A percentile compares a stretch with the other conserved stretches of the same genome.
phyloP scores from a whole-genome alignment of 2,329 filamentous ascomycete species.

The Geosmithia putterillii region DNA sequence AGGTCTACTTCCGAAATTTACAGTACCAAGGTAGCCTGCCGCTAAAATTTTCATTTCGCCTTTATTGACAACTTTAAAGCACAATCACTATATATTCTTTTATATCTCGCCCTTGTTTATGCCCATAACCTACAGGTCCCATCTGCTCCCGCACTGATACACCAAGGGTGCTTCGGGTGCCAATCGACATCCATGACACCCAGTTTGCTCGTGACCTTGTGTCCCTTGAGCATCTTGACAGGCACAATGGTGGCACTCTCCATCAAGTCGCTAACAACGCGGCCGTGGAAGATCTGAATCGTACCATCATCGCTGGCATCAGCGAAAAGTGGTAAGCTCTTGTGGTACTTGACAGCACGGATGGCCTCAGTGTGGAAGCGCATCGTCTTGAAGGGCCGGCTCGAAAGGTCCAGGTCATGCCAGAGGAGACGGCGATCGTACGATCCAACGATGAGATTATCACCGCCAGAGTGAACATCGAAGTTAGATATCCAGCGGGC shows the following conservation, averaged over 20 bases:
- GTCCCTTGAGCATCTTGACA: constrained; percentile 83
- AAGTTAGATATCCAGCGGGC: constrained; percentile 89
- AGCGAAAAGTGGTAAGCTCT: constrained; percentile 73
- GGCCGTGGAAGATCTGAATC: constrained; percentile 92
- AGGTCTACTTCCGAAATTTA: neutral
- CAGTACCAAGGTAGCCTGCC: neutral
- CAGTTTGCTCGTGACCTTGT: constrained; percentile 73
- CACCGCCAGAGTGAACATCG: constrained; percentile 83
- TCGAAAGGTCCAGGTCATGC: constrained; percentile 91
- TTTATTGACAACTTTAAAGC: neutral
- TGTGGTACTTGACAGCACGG: constrained; percentile 78
- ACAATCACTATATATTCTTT: neutral
- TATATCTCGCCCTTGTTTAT: constrained; percentile 16
- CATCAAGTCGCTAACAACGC: constrained; percentile 88
- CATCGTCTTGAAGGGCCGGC: constrained; percentile 88
- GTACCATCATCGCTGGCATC: constrained; percentile 92
- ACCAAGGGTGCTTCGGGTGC: constrained; percentile 92
- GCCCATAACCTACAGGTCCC: constrained; percentile 87
- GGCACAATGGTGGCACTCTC: constrained; percentile 95
- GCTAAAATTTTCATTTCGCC: neutral
- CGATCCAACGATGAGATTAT: constrained; percentile 87
- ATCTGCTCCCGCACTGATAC: constrained; percentile 86
- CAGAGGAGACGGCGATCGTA: constrained; percentile 91
- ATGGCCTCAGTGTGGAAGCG: constrained; percentile 91
- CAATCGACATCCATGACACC: constrained; percentile 92